Evolutionary conservation across 192 early-diverging fungal species (phyloP).

Genomic region (Coemansia sp.): DNA sequence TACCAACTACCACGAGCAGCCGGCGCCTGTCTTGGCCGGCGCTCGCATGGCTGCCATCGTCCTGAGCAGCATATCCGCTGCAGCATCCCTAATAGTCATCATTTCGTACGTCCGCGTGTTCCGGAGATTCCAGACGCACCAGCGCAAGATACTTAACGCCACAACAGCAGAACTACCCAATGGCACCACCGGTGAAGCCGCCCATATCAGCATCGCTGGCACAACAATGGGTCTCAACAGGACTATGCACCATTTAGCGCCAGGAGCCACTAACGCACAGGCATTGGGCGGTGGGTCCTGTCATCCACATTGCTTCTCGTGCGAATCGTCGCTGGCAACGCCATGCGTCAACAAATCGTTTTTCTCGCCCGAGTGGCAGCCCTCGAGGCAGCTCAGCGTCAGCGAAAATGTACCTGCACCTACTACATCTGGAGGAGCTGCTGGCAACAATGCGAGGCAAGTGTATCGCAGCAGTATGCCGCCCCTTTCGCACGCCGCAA

Average conservation of each 20-base stretch:
- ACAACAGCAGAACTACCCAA: not conserved
- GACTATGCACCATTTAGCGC: not conserved
- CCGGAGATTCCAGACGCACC: conserved; percentile 34
- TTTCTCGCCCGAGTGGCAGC: conserved; percentile 11
- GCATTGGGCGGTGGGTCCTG: not conserved
- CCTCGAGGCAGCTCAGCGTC: conserved; percentile 5
- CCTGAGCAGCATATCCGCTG: conserved; percentile 35
- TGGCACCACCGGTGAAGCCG: not conserved
- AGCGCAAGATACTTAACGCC: conserved; percentile 37
- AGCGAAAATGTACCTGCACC: not conserved
- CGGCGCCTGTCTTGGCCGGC: conserved; percentile 4
- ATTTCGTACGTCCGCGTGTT: conserved; percentile 37
- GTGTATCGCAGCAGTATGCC: conserved; percentile 30
- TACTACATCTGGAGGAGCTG: not conserved
- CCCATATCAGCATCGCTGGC: not conserved
- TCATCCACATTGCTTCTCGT: conserved; percentile 32
- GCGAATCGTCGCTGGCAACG: conserved; percentile 41
- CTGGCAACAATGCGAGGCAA: not conserved
- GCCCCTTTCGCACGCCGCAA: conserved; percentile 10
- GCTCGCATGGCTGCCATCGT: conserved; percentile 37
- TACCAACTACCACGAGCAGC: not conserved
- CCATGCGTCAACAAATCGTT: conserved; percentile 28
- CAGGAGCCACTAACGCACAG: not conserved
- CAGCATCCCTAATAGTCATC: conserved; percentile 36
- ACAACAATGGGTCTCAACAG: not conserved